Conservation (phyloP, 2,329 filamentous ascomycete species). For the Cadophora gregata region DNA sequence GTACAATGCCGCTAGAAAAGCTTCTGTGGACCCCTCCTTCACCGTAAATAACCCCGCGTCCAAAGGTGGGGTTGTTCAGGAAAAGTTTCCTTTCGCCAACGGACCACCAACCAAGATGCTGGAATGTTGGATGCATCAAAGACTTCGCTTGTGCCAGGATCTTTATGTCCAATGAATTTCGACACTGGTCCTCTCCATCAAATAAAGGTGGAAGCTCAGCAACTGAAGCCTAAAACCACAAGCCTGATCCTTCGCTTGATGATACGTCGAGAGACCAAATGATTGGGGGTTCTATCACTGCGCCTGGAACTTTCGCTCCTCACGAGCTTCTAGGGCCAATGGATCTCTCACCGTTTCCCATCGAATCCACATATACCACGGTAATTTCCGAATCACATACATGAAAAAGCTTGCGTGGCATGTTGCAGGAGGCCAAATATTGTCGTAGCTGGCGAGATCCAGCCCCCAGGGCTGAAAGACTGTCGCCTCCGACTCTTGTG, state of each 20-base stretch:
- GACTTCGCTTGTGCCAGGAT: not conserved
- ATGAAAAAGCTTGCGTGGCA: too few relatives aligned
- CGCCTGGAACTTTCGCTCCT: not conserved
- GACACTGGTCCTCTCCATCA: not conserved
- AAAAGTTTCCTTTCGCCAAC: not conserved
- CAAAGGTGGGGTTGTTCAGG: not conserved
- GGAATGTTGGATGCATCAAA: not conserved
- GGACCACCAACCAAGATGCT: not conserved
- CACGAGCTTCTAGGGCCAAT: not conserved
- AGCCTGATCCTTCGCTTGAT: too few relatives aligned
- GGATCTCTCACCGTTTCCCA: not conserved
- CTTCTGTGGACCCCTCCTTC: slow-evolving; percentile 8
- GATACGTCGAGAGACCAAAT: not conserved
- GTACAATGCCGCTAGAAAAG: not conserved
- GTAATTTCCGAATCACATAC: too few relatives aligned
- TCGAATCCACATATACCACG: not conserved
- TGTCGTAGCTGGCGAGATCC: too few relatives aligned
- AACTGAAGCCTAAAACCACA: too few relatives aligned
- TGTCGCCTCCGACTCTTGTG: too few relatives aligned
- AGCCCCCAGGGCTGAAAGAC: too few relatives aligned
- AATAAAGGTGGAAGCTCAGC: too few relatives aligned
- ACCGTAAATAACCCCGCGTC: not conserved
- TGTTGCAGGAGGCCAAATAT: too few relatives aligned
- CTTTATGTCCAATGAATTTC: not conserved
- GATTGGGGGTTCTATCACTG: too few relatives aligned